Evolutionary conservation across 1,284 basidiomycete genomes (phyloP), one percentile per base, ranked within the genome.

Genomic region (Wolfiporia cocos): DNA sequence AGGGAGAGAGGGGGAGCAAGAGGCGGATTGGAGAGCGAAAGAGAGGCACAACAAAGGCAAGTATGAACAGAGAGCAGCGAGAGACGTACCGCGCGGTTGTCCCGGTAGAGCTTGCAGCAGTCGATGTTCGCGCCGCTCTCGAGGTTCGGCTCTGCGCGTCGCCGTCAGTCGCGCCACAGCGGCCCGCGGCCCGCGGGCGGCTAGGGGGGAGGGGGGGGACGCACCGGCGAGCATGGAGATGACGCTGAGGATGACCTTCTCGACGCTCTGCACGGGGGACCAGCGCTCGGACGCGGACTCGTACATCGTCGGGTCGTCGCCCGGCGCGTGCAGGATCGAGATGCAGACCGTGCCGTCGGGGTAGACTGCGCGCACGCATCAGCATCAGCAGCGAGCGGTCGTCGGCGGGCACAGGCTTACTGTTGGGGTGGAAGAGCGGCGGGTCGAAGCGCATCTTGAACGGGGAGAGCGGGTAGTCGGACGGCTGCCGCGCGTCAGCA

Each of bases 381-480:
- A 14, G 26, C 7, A 28, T 9, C 26, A 14, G 26, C 14, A 39
- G 3, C 26, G 11, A 26, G 19, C 12, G 39, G 21, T 19, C 12
- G 17, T n/a, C 9, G 18, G 9, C 17, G 14, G 10, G 6, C 10
- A 5, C 10, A 11, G 15, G 34, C 15, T 65, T 57, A 95, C 94
- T 88, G 64, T 99, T 99, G 12, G 96, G 96, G 65, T 99, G 96
- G 64, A 99, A 89, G 46, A 99, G 65, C 4, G 96, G 93, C 9
- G 95, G 95, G 39, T 97, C 93, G 58, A 98, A 99, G 56, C 81
- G 90, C 95, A 99, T 98, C 66, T 92, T 95, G 81, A 96, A 96
- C 22, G 93, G 93, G 40, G 89, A 94, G 57, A 96, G 69, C 26
- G 93, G 93, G 65, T 97, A 97, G 62, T 97, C 93, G 37, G 76